phyloP scores from a whole-genome alignment of 2,329 filamentous ascomycete species.

The Penicillium palitans region DNA sequence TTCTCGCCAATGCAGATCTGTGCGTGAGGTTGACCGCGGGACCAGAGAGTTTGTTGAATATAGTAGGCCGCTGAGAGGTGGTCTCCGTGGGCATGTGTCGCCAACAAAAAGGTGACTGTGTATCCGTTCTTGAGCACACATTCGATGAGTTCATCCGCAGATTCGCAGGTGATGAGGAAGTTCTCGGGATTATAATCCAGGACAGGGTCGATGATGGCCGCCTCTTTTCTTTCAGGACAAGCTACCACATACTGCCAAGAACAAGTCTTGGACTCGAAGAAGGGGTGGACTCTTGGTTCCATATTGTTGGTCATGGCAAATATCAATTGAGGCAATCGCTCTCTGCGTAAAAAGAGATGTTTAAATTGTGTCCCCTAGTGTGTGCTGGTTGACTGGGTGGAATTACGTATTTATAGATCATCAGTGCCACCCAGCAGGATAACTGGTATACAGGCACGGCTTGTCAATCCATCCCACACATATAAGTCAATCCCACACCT shows the following conservation, averaged over 20 bases:
- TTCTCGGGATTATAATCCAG: slow-evolving; percentile 53
- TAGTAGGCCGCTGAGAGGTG: slow-evolving; percentile 60
- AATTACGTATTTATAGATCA: slow-evolving; percentile 19
- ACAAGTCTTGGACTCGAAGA: slow-evolving; percentile 47
- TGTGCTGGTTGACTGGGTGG: not conserved
- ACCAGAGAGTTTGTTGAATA: slow-evolving; percentile 49
- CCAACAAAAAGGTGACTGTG: slow-evolving; percentile 52
- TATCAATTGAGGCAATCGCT: too few species aligned
- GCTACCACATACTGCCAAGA: slow-evolving; percentile 64
- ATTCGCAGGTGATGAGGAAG: slow-evolving; percentile 46
- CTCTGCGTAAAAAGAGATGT: too few species aligned
- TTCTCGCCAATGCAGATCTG: slow-evolving; percentile 59
- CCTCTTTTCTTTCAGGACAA: slow-evolving; percentile 49
- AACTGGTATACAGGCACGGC: too few species aligned
- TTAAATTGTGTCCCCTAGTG: too few species aligned
- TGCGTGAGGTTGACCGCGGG: slow-evolving; percentile 31
- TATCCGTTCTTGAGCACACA: slow-evolving; percentile 48
- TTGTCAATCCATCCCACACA: too few species aligned
- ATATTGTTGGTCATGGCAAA: not conserved
- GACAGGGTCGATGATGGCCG: slow-evolving; percentile 62
- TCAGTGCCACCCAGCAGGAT: not conserved
- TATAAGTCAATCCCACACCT: too few species aligned
- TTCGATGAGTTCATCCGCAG: slow-evolving; percentile 54
- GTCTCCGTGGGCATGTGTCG: slow-evolving; percentile 63
- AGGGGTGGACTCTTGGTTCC: slow-evolving; percentile 41